A percentile compares a stretch with the other conserved stretches of the same genome.
Evolutionary conservation across 306 rosid species (phyloP).

Genomic region (Gleditsia sinensis): DNA sequence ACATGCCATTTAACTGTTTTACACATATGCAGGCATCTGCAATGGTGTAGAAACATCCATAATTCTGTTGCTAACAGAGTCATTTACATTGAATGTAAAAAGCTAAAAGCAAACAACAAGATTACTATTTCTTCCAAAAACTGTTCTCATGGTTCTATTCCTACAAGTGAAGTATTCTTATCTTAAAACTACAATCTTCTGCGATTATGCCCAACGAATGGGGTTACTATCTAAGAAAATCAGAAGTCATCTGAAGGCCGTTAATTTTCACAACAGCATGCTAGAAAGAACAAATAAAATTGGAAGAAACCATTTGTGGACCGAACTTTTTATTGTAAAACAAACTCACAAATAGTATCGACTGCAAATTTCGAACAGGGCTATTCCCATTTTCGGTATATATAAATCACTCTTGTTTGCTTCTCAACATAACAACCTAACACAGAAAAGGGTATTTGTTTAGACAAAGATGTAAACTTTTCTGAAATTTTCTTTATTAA

Average conservation of each 20-base stretch:
- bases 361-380: not conserved
- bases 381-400: not conserved
- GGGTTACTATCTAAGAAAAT: not conserved
- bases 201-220: not conserved
- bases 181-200: not conserved
- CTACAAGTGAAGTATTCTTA: not conserved
- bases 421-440: not conserved
- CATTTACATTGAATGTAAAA: not conserved
- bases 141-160: not conserved
- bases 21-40: not conserved
- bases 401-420: not conserved
- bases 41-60: constrained; percentile 10
- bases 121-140: no score
- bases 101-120: not conserved
- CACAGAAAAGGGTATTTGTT: not conserved
- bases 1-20: not conserved
- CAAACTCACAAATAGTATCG: not conserved
- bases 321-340: not conserved
- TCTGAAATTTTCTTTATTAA: not conserved
- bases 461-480: not conserved
- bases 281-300: not conserved
- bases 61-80: not conserved
- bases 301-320: not conserved
- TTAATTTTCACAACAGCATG: not conserved
- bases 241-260: not conserved